These are phyloP conservation scores for Cyberlindnera suaveolens DNA, from an alignment of 805 yeast genomes.

Conservation along the genomic window DNA sequence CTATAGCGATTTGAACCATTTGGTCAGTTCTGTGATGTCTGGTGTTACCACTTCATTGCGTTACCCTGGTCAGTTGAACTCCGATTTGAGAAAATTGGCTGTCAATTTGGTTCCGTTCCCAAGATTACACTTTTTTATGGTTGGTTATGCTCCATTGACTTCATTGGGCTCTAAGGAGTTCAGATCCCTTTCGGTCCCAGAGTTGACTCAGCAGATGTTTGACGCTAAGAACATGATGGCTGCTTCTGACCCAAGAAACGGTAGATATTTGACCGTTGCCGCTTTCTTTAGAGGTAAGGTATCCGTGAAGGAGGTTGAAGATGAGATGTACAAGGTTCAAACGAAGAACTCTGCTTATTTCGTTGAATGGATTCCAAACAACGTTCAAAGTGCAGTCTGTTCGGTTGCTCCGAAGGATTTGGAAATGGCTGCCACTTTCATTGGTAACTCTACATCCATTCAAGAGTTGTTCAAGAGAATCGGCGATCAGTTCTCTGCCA, in stretches of 20 bases:
- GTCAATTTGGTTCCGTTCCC: constrained; percentile 98
- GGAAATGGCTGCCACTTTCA: constrained; percentile 87
- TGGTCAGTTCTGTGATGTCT: constrained; percentile 96
- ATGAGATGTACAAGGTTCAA: constrained; percentile 89
- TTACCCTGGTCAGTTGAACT: constrained; percentile 95
- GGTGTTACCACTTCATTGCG: constrained; percentile 97
- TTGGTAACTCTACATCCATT: constrained; percentile 97
- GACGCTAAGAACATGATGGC: constrained; percentile 99
- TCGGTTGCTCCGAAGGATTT: constrained; percentile 87
- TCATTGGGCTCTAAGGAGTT: constrained; percentile 88
- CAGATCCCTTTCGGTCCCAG: constrained; percentile 91
- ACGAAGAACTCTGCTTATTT: constrained; percentile 92
- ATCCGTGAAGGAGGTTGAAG: constrained; percentile 95
- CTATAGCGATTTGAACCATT: constrained; percentile 77
- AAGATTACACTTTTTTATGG: constrained; percentile 98
- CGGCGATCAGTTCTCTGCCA: constrained; percentile 92
- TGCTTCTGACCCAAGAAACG: constrained; percentile 94
- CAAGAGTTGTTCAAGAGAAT: constrained; percentile 98
- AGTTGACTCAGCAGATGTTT: constrained; percentile 95
- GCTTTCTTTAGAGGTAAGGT: constrained; percentile 98
- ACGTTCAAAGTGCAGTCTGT: constrained; percentile 98
- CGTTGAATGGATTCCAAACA: constrained; percentile 99
- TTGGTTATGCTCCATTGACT: constrained; percentile 93
- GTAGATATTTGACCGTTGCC: constrained; percentile 98
- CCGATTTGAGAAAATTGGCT: constrained; percentile 96